Evolutionary conservation across 306 rosid genomes (phyloP), one percentile per base, ranked within the genome.

Genomic region (Vigna radiata): DNA sequence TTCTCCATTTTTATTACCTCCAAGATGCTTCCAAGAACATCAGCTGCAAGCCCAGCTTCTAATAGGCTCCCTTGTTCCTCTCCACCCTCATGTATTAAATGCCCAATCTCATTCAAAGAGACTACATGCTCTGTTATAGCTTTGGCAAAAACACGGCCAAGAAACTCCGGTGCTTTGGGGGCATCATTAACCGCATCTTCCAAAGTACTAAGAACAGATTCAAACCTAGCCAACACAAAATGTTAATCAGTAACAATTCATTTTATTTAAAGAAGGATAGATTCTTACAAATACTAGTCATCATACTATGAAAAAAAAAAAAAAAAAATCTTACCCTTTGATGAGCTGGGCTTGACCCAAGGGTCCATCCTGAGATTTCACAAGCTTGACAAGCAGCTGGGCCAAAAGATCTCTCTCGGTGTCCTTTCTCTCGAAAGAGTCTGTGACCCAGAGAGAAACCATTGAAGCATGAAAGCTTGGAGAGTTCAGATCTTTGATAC

Each of bases 381-480:
- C 72, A 66, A 96, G 96, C 78, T 83, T 72, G 29, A 90, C 89
- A 11, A 96, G 85, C 67, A 96, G 83, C 77, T 83, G 81, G 11
- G 91, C 89, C 81, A 96, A 85, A 74, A 87, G 91, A 69, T 86
- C 94, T 80, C 98, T 86, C 66, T 96, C 93, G 0, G 43, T 7
- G 58, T 92, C 94, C 88, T 90, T 92, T 43, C 92, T 82, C 86
- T 96, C 97, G 17, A 92, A 96, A 5, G 97, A 93, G 81, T 96
- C 92, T 3, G 86, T 77, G 83, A 96, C 90, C 99, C 99, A 96
- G 27, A 85, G 77, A 71, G 88, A 87, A 41, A 96, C 85, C 91
- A 96, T 91, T 17, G 91, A 86, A 16, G 99, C 83, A 83, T 96
- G 93, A 89, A 88, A 92, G 89, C 88, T 82, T 8, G 97, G 97